These are phyloP conservation scores for Tolypocladium cylindrosporum DNA, from an alignment of 2,329 filamentous ascomycete species.

Conservation along the genomic window DNA sequence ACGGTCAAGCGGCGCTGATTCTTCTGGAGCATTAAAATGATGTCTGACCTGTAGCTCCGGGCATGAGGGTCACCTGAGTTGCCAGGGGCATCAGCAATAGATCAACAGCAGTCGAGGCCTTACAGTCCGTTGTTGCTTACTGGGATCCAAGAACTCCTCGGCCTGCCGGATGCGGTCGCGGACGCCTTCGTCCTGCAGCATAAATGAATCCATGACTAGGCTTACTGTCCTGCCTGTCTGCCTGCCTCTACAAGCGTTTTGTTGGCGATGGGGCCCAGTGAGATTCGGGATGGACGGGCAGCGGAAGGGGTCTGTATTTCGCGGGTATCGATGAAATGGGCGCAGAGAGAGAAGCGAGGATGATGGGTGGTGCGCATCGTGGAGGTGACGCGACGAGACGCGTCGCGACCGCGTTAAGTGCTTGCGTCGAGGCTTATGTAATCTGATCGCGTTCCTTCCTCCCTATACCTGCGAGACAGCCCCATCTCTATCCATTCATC, in stretches of 20 bases:
- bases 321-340: not conserved
- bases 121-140: conserved; percentile 38
- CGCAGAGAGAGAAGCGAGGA: not conserved
- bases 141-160: conserved; percentile 88
- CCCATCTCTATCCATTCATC: not conserved
- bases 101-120: not conserved
- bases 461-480: not conserved
- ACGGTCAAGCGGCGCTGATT: conserved; percentile 56
- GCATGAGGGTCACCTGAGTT: conserved; percentile 39
- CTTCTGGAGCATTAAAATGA: conserved; percentile 66
- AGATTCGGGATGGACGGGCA: not conserved
- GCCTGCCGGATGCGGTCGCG: conserved; percentile 76
- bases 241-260: not conserved
- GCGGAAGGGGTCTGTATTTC: not conserved
- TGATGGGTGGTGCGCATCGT: conserved; percentile 1
- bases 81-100: not conserved
- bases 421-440: not conserved
- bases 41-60: conserved; percentile 79
- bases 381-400: conserved; percentile 2
- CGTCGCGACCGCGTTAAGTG: conserved; percentile 4
- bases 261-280: not conserved
- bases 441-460: not conserved
- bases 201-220: conserved; percentile 56
- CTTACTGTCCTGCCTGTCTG: not conserved
- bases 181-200: conserved; percentile 76